A percentile compares a stretch with the other conserved stretches of the same genome.
phyloP scores from a whole-genome alignment of 1,139 yeast genomes.

The Geotrichum restrictum region DNA sequence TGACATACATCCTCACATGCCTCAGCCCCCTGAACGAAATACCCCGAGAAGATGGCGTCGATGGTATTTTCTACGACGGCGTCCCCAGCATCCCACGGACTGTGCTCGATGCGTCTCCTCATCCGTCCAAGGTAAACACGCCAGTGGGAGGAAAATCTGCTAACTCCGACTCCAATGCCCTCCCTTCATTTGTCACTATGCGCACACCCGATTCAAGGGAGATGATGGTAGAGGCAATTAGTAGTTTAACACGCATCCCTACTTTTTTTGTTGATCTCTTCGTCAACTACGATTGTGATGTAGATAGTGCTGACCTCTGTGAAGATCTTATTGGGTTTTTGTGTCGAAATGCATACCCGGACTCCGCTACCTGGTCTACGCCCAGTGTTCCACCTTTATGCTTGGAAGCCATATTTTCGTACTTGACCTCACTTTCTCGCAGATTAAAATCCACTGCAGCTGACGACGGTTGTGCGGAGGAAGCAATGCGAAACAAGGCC shows the following conservation, averaged over 20 bases:
- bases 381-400: slow-evolving; percentile 91
- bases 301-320: slow-evolving; percentile 77
- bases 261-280: slow-evolving; percentile 70
- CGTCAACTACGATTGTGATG: slow-evolving; percentile 85
- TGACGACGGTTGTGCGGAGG: slow-evolving; percentile 22
- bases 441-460: slow-evolving; percentile 40
- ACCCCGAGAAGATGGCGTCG: slow-evolving; percentile 41
- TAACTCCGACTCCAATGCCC: neutral
- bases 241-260: slow-evolving; percentile 74
- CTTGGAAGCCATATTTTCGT: slow-evolving; percentile 75
- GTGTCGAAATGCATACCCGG: slow-evolving; percentile 74
- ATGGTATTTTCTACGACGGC: slow-evolving; percentile 42
- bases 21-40: slow-evolving; percentile 40
- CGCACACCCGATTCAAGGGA: slow-evolving; percentile 57
- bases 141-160: slow-evolving; percentile 22
- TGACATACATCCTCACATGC: slow-evolving; percentile 41
- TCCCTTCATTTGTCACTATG: slow-evolving; percentile 23
- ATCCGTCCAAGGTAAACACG: slow-evolving; percentile 21
- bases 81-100: slow-evolving; percentile 39
- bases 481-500: slow-evolving; percentile 44
- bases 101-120: slow-evolving; percentile 32
- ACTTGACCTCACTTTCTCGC: slow-evolving; percentile 60
- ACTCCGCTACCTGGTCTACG: slow-evolving; percentile 68
- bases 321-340: slow-evolving; percentile 63
- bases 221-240: slow-evolving; percentile 76